These are phyloP conservation scores for Corynascus novoguineensis DNA, from an alignment of 495 filamentous ascomycete genomes.

Conservation along the genomic window DNA sequence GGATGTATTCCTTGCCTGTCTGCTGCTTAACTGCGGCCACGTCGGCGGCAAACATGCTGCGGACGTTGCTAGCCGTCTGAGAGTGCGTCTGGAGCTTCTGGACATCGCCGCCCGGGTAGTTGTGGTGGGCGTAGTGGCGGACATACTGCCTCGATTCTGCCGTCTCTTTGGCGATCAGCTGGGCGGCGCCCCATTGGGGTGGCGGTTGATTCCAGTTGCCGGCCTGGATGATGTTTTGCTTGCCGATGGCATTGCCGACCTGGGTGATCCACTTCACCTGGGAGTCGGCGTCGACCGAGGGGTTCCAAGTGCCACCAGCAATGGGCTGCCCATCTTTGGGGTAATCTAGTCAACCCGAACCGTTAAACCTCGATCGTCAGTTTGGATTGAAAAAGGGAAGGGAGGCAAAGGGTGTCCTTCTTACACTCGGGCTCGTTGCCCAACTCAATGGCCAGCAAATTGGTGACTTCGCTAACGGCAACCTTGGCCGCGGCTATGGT, in stretches of 20 bases:
- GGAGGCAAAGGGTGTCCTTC: conserved; percentile 10
- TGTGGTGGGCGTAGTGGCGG: conserved; percentile 53
- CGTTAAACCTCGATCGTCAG: background rate
- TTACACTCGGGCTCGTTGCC: conserved; percentile 59
- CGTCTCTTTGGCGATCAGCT: conserved; percentile 46
- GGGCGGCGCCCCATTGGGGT: conserved; percentile 46
- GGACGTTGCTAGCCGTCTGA: conserved; percentile 34
- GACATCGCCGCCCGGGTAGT: conserved; percentile 52
- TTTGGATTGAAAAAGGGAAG: too few relatives aligned
- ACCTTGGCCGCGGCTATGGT: conserved; percentile 51
- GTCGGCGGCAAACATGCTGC: conserved; percentile 43
- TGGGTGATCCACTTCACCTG: conserved; percentile 51
- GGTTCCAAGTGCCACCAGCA: conserved; percentile 49
- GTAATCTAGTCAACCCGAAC: conserved; percentile 32
- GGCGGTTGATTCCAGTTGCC: conserved; percentile 54
- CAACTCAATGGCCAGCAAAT: conserved; percentile 54
- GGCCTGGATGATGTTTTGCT: conserved; percentile 46
- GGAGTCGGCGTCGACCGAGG: conserved; percentile 47
- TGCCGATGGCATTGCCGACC: conserved; percentile 46
- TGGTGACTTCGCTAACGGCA: conserved; percentile 41
- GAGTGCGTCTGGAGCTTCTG: conserved; percentile 50
- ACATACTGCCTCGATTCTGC: conserved; percentile 46
- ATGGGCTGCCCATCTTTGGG: conserved; percentile 46
- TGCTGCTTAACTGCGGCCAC: conserved; percentile 40
- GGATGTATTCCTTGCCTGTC: conserved; percentile 48